phyloP scores from a whole-genome alignment of 2,329 filamentous ascomycete genomes.

The Xylariaceae sp. region DNA sequence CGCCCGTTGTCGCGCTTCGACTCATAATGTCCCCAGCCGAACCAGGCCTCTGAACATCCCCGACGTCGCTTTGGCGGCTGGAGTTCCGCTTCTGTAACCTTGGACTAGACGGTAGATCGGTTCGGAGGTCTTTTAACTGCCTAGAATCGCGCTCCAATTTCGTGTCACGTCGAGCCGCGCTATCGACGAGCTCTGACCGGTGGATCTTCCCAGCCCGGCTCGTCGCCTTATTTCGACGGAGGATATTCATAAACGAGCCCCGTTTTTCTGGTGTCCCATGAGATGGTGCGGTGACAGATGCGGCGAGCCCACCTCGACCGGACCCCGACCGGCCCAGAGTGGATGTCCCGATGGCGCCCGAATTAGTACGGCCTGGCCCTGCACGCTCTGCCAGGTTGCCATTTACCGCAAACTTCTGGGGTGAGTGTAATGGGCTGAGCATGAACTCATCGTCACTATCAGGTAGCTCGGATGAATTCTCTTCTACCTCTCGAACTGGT shows the following conservation, averaged over 20 bases:
- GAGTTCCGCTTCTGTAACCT: constrained; percentile 43
- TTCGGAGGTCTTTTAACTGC: constrained; percentile 45
- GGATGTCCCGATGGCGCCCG: constrained; percentile 26
- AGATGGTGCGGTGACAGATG: constrained; percentile 19
- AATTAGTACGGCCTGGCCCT: constrained; percentile 16
- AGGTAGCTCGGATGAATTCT: constrained; percentile 53
- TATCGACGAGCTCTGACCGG: constrained; percentile 48
- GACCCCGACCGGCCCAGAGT: constrained; percentile 25
- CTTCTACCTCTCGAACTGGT: constrained; percentile 44
- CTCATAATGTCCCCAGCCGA: constrained; percentile 26
- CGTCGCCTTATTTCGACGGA: constrained; percentile 59
- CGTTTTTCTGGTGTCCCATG: constrained; percentile 32
- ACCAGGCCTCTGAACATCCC: constrained; percentile 39
- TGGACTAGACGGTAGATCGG: constrained; percentile 30
- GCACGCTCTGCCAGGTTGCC: constrained; percentile 9
- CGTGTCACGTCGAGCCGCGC: constrained; percentile 56
- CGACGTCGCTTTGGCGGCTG: constrained; percentile 37
- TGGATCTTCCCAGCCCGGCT: constrained; percentile 47
- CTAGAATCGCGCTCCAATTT: constrained; percentile 53
- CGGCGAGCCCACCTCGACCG: constrained; percentile 22
- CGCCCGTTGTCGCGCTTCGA: constrained; percentile 10
- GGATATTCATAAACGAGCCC: constrained; percentile 49
- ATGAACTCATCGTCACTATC: constrained; percentile 50
- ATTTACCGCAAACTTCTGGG: constrained; percentile 18
- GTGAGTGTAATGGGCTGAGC: constrained; percentile 25